phyloP scores from a whole-genome alignment of 2,329 filamentous ascomycete species.

The Periconia macrospinosa region DNA sequence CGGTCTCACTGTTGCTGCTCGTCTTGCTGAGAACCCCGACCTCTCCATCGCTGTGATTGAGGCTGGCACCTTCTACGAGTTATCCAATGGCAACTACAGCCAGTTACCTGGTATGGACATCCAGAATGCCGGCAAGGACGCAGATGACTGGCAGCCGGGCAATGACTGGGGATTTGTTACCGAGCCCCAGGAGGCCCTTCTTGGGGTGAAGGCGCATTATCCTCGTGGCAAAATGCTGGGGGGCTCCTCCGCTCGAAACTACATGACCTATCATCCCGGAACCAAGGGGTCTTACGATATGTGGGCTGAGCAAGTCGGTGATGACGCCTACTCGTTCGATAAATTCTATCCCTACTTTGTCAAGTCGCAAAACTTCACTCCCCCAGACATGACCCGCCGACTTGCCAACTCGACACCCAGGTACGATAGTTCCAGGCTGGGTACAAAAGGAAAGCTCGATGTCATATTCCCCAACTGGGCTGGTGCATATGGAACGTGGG shows the following conservation, averaged over 20 bases:
- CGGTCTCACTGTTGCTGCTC: constrained; percentile 26
- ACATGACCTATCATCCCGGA: constrained; percentile 15
- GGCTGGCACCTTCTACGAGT: constrained; percentile 27
- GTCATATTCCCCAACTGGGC: background rate
- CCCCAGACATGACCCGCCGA: background rate
- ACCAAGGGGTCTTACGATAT: constrained; percentile 13
- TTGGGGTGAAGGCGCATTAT: constrained; percentile 19
- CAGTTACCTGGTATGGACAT: constrained; percentile 20
- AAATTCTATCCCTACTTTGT: background rate
- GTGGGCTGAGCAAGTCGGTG: constrained; percentile 29
- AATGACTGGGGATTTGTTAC: constrained; percentile 30
- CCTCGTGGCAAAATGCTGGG: constrained; percentile 33
- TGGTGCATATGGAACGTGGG: background rate
- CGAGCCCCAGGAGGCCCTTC: constrained; percentile 17
- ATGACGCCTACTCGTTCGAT: constrained; percentile 11
- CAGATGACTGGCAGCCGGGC: constrained; percentile 20
- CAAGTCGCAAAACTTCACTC: background rate
- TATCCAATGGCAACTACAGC: constrained; percentile 32
- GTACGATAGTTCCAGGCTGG: background rate
- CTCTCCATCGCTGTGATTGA: constrained; percentile 31
- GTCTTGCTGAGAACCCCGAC: constrained; percentile 18
- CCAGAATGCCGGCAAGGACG: constrained; percentile 9
- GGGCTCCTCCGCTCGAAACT: constrained; percentile 21
- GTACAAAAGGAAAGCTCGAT: background rate
- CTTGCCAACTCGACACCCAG: background rate